Evolutionary conservation across 345 rosid species (phyloP).

Genomic region (Gossypium australe): DNA sequence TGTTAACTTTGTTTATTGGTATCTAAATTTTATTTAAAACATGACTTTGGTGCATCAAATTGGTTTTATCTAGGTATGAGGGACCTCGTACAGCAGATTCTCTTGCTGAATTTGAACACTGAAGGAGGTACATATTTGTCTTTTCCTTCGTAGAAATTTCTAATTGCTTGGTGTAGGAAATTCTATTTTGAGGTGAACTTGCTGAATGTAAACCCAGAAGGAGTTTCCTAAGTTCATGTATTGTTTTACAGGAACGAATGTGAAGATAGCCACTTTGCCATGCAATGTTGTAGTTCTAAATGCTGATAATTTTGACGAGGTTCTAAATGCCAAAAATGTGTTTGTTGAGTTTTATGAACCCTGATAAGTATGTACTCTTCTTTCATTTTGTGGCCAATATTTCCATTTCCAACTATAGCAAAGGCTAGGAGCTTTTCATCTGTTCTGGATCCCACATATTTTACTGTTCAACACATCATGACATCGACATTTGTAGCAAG

Average conservation of each 20-base stretch:
- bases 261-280: slow-evolving; percentile 73
- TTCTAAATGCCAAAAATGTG: slow-evolving; percentile 90
- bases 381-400: background rate
- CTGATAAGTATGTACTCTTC: slow-evolving; percentile 41
- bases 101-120: slow-evolving; percentile 68
- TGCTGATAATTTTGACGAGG: slow-evolving; percentile 62
- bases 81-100: slow-evolving; percentile 83
- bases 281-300: slow-evolving; percentile 70
- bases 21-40: background rate
- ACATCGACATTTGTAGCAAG: background rate
- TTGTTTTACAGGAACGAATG: slow-evolving; percentile 63
- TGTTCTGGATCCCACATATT: background rate
- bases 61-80: slow-evolving; percentile 51
- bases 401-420: background rate
- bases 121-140: slow-evolving; percentile 69
- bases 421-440: background rate
- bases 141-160: background rate
- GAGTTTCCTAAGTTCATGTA: background rate
- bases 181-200: background rate
- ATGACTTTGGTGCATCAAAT: background rate
- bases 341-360: slow-evolving; percentile 97
- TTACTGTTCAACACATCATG: background rate
- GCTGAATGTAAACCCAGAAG: background rate
- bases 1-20: background rate
- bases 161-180: background rate